Base-by-base conservation (phyloP, 2,329 filamentous ascomycete species). In the Ascochyta viciae-villosae region DNA sequence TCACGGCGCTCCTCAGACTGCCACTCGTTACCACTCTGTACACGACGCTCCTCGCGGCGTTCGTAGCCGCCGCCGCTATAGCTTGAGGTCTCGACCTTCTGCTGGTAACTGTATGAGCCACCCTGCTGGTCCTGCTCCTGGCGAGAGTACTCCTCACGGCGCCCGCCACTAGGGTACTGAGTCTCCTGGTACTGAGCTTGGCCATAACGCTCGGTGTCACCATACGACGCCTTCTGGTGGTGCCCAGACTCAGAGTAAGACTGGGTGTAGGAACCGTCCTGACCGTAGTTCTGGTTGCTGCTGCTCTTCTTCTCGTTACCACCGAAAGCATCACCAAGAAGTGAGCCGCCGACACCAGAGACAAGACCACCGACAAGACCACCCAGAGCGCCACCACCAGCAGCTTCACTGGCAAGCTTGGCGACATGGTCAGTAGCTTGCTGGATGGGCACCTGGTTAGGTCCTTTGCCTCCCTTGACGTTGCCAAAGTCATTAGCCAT, bases 351-450 rank as follows among this genome's bases (percentile, higher is more conserved):
- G 57, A 84, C 76, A 24, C 78, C 81, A 27, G 82, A 79, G 26
- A 90, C 89, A 31, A 90, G 76, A 26, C 87, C 86, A 50, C 87
- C 88, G 12, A 96, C 80, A 39, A 96, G 78, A 23, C 88, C 87
- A 27, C 89, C 89, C 1, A 92, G 73, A 10, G 85, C 85, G 45
- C 88, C 86, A 43, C 87, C 87, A 40, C 86, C 85, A 44, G 85
- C 82, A 42, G 84, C 85, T 63, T 87, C 82, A 55, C 83, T 82
- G 7, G 84, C 84, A 48, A 84, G 71, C 65, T 83, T 81, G 67
- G 80, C 78, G 54, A 84, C 76, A 27, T 75, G 74, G 61, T 72
- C 58, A 44, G 66, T 64, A 10, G 68, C 61, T 46, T 76, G 63
- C 57, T 75, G 67, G 23, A 67, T 62, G 33, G 73, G 66, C 24